Evolutionary conservation across 1,284 basidiomycete species (phyloP).

Genomic region (Filobasidium uniguttulatum): DNA sequence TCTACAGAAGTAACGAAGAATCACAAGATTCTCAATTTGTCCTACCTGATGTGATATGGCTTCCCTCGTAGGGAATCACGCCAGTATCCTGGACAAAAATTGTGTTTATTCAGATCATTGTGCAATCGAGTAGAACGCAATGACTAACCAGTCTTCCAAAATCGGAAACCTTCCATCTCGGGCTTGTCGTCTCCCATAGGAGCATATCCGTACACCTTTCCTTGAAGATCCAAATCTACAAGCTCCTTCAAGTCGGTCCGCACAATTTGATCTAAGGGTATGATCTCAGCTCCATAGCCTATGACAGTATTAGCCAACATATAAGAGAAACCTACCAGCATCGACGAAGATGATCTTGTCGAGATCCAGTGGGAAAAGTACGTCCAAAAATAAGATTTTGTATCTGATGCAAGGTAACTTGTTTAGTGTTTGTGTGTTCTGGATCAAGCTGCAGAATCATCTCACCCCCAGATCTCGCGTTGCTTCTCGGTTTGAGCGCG

Average conservation of each 20-base stretch:
- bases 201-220: constrained; percentile 84
- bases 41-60: constrained; percentile 83
- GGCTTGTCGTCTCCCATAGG: constrained; percentile 92
- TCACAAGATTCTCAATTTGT: constrained; percentile 1
- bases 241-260: constrained; percentile 87
- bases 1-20: too few relatives aligned
- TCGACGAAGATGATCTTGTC: constrained; percentile 99
- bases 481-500: constrained; percentile 95
- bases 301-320: too few relatives aligned
- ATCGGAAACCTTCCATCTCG: constrained; percentile 95
- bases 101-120: background rate
- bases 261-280: constrained; percentile 77
- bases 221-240: constrained; percentile 76
- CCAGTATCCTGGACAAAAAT: constrained; percentile 52
- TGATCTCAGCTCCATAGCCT: background rate
- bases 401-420: constrained; percentile 39
- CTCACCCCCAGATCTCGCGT: constrained; percentile 83
- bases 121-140: constrained; percentile 9
- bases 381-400: constrained; percentile 97
- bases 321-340: constrained; percentile 46
- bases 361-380: constrained; percentile 93
- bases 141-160: constrained; percentile 72
- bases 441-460: background rate
- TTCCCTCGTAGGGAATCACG: constrained; percentile 62
- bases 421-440: background rate